A percentile compares a stretch with the other conserved stretches of the same genome.
These are phyloP conservation scores for Chrysoporthe austroafricana DNA, from an alignment of 2,329 filamentous ascomycete species.

Conservation along the genomic window DNA sequence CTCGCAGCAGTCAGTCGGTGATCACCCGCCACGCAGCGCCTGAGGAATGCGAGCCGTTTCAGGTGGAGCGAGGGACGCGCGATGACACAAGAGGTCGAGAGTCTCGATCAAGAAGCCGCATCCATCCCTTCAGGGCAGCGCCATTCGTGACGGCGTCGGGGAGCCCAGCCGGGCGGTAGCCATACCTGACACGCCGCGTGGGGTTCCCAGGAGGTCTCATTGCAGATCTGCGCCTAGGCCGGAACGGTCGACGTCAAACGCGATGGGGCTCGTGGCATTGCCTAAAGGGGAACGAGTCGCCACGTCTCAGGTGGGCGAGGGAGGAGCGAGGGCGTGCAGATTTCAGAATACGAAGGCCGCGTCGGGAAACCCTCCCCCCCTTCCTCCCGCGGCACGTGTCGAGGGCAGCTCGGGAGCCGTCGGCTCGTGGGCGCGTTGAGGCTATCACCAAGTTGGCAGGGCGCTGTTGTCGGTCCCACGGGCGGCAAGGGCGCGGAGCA, in stretches of 20 bases:
- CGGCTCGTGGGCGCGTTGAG: not conserved
- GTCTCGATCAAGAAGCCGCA: not conserved
- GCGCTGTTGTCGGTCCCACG: not conserved
- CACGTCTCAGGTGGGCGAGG: constrained; percentile 24
- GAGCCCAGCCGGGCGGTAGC: not conserved
- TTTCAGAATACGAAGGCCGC: constrained; percentile 20
- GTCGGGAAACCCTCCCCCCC: not conserved
- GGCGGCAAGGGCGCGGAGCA: constrained; percentile 5
- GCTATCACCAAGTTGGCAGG: not conserved
- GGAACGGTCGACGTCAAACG: constrained; percentile 21
- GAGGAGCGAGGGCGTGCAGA: constrained; percentile 7
- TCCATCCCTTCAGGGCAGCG: not conserved
- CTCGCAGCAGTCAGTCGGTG: not conserved
- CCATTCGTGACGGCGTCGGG: constrained; percentile 4
- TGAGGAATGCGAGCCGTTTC: constrained; percentile 6
- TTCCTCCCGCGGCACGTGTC: not conserved
- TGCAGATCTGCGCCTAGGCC: constrained; percentile 14
- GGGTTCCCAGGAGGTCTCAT: constrained; percentile 12
- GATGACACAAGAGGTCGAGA: not conserved
- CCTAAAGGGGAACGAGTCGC: constrained; percentile 8
- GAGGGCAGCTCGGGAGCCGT: not conserved
- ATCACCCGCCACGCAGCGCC: not conserved
- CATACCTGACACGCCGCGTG: constrained; percentile 12
- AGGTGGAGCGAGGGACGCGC: not conserved
- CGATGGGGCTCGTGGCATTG: constrained; percentile 13